These are phyloP conservation scores for Scutellospora calospora DNA, from an alignment of 371 early-diverging fungal genomes.

Conservation along the genomic window DNA sequence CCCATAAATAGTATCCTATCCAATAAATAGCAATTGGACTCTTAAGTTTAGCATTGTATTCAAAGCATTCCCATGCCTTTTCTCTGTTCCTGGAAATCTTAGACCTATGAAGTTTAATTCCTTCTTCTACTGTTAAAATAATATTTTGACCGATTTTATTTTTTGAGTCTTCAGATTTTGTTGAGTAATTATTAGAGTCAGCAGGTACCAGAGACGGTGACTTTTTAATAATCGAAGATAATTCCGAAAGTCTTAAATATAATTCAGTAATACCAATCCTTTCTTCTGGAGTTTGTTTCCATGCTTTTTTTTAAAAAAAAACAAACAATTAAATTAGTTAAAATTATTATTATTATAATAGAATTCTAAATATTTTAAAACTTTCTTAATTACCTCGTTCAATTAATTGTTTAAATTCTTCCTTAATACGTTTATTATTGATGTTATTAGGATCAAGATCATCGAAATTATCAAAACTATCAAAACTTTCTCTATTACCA, in stretches of 20 bases:
- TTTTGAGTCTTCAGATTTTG: too few relatives aligned
- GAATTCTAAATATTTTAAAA: neutral
- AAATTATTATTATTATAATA: too few relatives aligned
- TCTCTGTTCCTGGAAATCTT: neutral
- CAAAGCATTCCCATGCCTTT: conserved; percentile 26
- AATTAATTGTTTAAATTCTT: neutral
- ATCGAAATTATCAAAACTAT: neutral
- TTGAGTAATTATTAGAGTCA: too few relatives aligned
- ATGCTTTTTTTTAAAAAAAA: conserved; percentile 8
- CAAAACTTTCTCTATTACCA: conserved; percentile 13
- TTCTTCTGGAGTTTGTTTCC: neutral
- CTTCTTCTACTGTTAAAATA: neutral
- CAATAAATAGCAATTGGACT: conserved; percentile 18
- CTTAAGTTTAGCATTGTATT: neutral
- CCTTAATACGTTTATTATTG: neutral
- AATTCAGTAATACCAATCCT: neutral
- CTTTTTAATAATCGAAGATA: neutral
- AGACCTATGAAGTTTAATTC: neutral
- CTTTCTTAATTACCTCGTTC: neutral
- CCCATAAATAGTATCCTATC: conserved; percentile 19
- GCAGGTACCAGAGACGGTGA: too few relatives aligned
- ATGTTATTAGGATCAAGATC: neutral
- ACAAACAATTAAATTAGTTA: too few relatives aligned
- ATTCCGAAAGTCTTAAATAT: neutral
- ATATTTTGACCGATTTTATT: too few relatives aligned